These are phyloP conservation scores for Fusarium nygamai DNA, from an alignment of 2,329 filamentous ascomycete species.

Conservation along the genomic window DNA sequence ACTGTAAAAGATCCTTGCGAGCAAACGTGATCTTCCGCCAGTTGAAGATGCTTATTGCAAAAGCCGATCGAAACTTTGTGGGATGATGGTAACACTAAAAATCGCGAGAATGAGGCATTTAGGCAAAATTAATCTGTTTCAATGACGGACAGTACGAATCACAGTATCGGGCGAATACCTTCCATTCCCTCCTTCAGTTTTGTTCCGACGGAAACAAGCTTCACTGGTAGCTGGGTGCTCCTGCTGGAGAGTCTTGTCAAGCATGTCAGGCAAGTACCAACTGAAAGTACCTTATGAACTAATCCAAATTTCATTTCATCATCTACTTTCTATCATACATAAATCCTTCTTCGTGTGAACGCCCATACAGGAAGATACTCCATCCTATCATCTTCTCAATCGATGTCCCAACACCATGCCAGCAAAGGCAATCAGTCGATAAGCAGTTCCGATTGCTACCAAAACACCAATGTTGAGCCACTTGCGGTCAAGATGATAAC, in stretches of 20 bases:
- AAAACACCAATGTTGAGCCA: slow-evolving; percentile 57
- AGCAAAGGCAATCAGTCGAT: slow-evolving; percentile 55
- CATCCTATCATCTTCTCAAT: slow-evolving; percentile 29
- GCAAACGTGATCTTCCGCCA: not conserved
- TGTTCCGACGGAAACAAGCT: not conserved
- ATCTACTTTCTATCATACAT: not conserved
- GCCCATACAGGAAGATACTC: not conserved
- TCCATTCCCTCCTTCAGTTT: not conserved
- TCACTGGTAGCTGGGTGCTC: not conserved
- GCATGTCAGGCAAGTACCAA: not conserved
- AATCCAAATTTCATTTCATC: not conserved
- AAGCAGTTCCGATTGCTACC: slow-evolving; percentile 55
- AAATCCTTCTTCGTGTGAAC: not conserved
- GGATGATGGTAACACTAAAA: not conserved
- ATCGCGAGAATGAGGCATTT: not conserved
- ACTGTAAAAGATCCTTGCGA: slow-evolving; percentile 5
- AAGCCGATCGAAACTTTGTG: not conserved
- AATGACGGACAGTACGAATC: not conserved
- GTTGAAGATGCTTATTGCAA: not conserved
- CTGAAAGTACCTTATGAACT: no score
- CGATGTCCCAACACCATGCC: slow-evolving; percentile 38
- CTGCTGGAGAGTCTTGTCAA: not conserved
- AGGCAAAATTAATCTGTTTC: not conserved
- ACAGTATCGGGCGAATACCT: not conserved
- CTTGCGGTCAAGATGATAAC: slow-evolving; percentile 57